Base-by-base conservation (phyloP, 805 yeast genomes). In the Yamadazyma insecticola region DNA sequence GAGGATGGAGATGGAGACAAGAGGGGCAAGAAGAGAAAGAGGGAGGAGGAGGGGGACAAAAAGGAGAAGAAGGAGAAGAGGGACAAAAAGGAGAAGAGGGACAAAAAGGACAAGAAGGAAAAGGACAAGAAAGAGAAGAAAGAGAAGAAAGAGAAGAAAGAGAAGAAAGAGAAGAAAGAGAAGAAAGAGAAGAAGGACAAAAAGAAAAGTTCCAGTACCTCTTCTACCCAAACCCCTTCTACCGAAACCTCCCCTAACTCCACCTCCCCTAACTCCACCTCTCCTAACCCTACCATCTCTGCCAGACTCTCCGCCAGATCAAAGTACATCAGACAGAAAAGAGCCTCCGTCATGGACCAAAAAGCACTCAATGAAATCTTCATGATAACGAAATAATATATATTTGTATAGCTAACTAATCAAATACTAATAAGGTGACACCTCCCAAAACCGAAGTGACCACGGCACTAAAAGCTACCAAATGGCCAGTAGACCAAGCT, bases 321-420 rank as follows among this genome's bases (percentile, higher is more conserved):
- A 14, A 81, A 76, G 55, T 89, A 87, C 81, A 89, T 90, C 33
- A 81, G 72, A 43, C 95, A 88, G 55, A 90, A 90, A 54, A 73
- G 92, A 47, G 92, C 95, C 8, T 90, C 97, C 1, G 87, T 89
- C 0, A 75, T 82, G 78, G 97, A 90, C 53, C 72, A 82, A 2
- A 79, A 86, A 54, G 88, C 96, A 10, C 69, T 90, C 40, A 87
- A 85, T 45, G 97, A 90, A 58, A 90, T 90, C 36, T 85, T 90
- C 52, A 90, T 90, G 97, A 75, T 88, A 28, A 66, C 81, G 16
- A 72, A 67, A 40, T 64, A 54, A 41, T 3, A n/a, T n/a, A 28
- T 14, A 20, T 27, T 25, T 27, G 22, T 13, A 16, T 25, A 14
- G n/a, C 14, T 5, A 16, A 11, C 24, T 34, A 37, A 37, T 35